Conservation (phyloP, 225 moss, liverwort and hornwort species). For the Anthoceros angustus region DNA sequence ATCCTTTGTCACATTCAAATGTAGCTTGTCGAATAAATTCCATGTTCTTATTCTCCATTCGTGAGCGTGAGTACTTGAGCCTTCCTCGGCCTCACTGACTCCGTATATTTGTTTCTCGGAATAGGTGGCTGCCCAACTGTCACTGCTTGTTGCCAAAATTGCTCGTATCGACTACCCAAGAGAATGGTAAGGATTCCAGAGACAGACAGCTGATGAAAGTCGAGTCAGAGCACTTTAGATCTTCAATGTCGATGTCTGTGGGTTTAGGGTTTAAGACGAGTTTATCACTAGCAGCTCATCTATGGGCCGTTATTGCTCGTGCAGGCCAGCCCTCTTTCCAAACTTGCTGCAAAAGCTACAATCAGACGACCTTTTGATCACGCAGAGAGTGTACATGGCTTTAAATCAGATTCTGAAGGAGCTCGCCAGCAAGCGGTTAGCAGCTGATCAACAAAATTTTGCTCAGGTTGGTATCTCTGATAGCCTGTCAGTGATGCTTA, state of each 20-base stretch:
- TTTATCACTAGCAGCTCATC: neutral
- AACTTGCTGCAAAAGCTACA: slow-evolving; percentile 91
- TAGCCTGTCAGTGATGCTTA: neutral
- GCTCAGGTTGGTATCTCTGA: slow-evolving; percentile 39
- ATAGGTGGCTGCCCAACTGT: slow-evolving; percentile 97
- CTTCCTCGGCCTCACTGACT: neutral
- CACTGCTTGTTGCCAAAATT: slow-evolving; percentile 89
- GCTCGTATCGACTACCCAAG: slow-evolving; percentile 97
- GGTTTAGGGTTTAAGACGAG: too few relatives aligned
- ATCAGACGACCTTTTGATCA: slow-evolving; percentile 83
- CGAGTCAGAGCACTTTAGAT: too few relatives aligned
- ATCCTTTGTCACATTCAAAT: neutral
- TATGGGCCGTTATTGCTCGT: neutral
- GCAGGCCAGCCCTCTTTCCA: slow-evolving; percentile 95
- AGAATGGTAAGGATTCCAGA: slow-evolving; percentile 55
- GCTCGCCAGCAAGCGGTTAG: slow-evolving; percentile 86
- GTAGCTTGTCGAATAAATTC: neutral
- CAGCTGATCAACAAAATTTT: slow-evolving; percentile 89
- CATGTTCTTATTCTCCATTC: neutral
- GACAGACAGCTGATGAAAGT: neutral
- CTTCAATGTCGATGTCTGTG: too few relatives aligned
- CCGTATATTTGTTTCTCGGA: slow-evolving; percentile 4
- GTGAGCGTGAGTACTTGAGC: neutral
- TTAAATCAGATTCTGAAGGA: slow-evolving; percentile 97
- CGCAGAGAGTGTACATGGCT: slow-evolving; percentile 96